Conservation (phyloP, 2,329 filamentous ascomycete genomes). For the Fusarium incarnatum region DNA sequence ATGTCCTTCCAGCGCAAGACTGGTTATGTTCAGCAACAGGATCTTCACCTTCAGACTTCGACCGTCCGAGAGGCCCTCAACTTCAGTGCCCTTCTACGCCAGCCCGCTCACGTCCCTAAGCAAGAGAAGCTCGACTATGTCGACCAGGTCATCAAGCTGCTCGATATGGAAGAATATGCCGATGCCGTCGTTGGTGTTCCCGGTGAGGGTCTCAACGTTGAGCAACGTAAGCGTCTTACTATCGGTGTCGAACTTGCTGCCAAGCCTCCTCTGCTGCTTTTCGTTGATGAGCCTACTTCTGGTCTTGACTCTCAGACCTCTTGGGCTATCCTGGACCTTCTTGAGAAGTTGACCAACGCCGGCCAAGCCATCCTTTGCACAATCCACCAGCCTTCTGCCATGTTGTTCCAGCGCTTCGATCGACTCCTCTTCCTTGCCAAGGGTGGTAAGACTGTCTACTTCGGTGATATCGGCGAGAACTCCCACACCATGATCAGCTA, state of each 20-base stretch:
- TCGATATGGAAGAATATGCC: constrained; percentile 91
- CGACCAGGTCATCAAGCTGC: constrained; percentile 87
- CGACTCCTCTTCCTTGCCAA: constrained; percentile 81
- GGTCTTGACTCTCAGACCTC: constrained; percentile 94
- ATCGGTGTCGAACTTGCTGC: constrained; percentile 97
- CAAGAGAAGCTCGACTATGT: constrained; percentile 88
- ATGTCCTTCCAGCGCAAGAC: constrained; percentile 91
- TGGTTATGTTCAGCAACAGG: constrained; percentile 92
- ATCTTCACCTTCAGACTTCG: constrained; percentile 85
- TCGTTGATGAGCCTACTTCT: constrained; percentile 94
- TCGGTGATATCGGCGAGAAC: constrained; percentile 80
- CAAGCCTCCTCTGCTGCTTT: constrained; percentile 88
- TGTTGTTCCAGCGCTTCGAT: constrained; percentile 93
- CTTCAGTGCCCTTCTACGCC: constrained; percentile 87
- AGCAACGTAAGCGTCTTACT: constrained; percentile 81
- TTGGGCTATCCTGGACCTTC: constrained; percentile 88
- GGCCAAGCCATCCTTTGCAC: constrained; percentile 97
- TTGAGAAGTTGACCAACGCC: constrained; percentile 89
- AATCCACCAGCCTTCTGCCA: constrained; percentile 96
- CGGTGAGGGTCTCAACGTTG: constrained; percentile 83
- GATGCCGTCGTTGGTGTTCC: constrained; percentile 92
- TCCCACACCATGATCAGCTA: constrained; percentile 76
- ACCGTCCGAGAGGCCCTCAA: constrained; percentile 90
- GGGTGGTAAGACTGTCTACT: constrained; percentile 84
- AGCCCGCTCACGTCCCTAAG: constrained; percentile 77